phyloP scores from a whole-genome alignment of 2,329 filamentous ascomycete species.

The Colletotrichum neosansevieriae region DNA sequence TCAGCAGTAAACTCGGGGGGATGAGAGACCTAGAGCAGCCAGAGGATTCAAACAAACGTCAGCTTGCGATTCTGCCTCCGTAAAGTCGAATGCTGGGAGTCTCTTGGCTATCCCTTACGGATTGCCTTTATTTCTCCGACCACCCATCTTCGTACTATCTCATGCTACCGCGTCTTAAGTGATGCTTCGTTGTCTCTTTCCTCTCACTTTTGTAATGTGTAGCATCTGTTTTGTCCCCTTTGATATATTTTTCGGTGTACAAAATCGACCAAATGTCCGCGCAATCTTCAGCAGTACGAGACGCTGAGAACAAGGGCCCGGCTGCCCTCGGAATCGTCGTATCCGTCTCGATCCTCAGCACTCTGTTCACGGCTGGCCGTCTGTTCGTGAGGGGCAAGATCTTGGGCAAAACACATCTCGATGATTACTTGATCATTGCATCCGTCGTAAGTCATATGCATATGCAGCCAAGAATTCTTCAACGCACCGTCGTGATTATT shows the following conservation, averaged over 20 bases:
- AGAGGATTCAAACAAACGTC: neutral
- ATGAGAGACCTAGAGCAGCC: neutral
- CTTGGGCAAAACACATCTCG: slow-evolving; percentile 49
- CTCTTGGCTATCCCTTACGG: neutral
- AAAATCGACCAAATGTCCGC: neutral
- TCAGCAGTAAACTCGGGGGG: neutral
- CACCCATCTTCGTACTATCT: neutral
- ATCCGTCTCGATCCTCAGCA: slow-evolving; percentile 46
- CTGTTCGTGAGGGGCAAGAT: slow-evolving; percentile 48
- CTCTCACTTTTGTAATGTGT: neutral
- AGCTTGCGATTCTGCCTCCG: neutral
- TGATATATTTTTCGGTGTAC: neutral
- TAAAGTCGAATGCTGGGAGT: neutral
- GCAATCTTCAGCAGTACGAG: neutral
- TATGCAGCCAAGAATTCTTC: neutral
- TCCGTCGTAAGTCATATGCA: slow-evolving; percentile 46
- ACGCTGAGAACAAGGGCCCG: slow-evolving; percentile 46
- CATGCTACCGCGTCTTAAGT: neutral
- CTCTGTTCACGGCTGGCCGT: slow-evolving; percentile 46
- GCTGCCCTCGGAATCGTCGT: slow-evolving; percentile 48
- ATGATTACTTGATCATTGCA: slow-evolving; percentile 52
- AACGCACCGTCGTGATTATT: neutral
- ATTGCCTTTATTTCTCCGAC: neutral
- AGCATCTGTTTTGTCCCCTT: neutral
- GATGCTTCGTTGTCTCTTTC: neutral